phyloP scores from a whole-genome alignment of 1,284 basidiomycete genomes.

The Gomphus bonarii region DNA sequence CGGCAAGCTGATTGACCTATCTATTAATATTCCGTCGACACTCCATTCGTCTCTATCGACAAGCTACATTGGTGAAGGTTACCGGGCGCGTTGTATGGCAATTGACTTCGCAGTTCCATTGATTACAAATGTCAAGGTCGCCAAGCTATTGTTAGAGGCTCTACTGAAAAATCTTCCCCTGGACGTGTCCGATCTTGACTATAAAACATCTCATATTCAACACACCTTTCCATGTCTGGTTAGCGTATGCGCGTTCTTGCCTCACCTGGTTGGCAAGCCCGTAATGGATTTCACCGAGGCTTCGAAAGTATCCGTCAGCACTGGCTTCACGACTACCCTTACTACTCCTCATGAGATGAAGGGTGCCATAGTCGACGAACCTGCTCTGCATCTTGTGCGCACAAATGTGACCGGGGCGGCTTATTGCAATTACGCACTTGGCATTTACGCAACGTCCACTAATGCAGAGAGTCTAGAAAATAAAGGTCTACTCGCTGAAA shows the following conservation, averaged over 20 bases:
- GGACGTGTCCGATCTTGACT: constrained; percentile 85
- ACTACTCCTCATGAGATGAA: too few relatives aligned
- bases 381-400: constrained; percentile 59
- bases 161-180: constrained; percentile 75
- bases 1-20: too few relatives aligned
- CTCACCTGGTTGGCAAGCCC: too few relatives aligned
- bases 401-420: constrained; percentile 52
- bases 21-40: too few relatives aligned
- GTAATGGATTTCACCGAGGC: too few relatives aligned
- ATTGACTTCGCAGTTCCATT: constrained; percentile 97
- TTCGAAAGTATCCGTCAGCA: too few relatives aligned
- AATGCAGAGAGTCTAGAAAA: constrained; percentile 54
- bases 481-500: constrained; percentile 52
- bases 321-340: too few relatives aligned
- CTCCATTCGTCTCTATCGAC: too few relatives aligned
- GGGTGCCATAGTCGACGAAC: too few relatives aligned
- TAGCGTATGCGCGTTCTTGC: too few relatives aligned
- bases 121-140: constrained; percentile 98
- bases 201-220: constrained; percentile 88
- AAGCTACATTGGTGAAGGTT: too few relatives aligned
- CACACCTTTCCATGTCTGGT: constrained; percentile 83
- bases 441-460: constrained; percentile 61
- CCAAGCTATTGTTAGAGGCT: constrained; percentile 94
- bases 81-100: constrained; percentile 48
- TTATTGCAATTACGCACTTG: constrained; percentile 82